phyloP scores from a whole-genome alignment of 768 basidiomycete species.

The Trametes coccinea region DNA sequence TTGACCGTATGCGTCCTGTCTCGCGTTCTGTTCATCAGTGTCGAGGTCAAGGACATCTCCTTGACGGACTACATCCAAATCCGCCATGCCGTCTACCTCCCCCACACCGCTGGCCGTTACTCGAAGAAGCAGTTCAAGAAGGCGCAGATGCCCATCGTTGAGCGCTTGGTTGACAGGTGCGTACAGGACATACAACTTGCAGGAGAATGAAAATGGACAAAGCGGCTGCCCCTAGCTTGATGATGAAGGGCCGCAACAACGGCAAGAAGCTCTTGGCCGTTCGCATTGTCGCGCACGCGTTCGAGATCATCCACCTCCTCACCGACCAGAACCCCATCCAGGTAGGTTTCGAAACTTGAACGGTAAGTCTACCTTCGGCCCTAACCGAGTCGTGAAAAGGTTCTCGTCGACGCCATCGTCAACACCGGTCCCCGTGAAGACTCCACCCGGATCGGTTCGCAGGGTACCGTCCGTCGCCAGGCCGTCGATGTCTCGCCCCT shows the following conservation, averaged over 20 bases:
- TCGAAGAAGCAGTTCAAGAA: constrained; percentile 99
- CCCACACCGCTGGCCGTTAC: constrained; percentile 99
- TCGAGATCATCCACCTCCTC: constrained; percentile 99
- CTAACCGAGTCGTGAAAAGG: constrained; percentile 40
- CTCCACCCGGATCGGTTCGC: constrained; percentile 99
- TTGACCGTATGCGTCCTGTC: background rate
- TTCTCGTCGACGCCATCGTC: constrained; percentile 97
- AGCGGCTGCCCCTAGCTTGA: constrained; percentile 59
- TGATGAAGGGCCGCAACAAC: constrained; percentile 99
- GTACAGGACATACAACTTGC: constrained; percentile 26
- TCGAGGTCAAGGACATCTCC: constrained; percentile 99
- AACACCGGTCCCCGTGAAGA: constrained; percentile 99
- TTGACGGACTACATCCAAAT: constrained; percentile 99
- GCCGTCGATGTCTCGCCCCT: constrained; percentile 99
- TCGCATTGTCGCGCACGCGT: constrained; percentile 98
- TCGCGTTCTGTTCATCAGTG: constrained; percentile 45
- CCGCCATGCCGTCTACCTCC: constrained; percentile 94
- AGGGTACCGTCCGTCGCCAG: constrained; percentile 99
- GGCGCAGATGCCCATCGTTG: constrained; percentile 99
- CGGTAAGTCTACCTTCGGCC: background rate
- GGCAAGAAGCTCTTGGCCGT: constrained; percentile 99
- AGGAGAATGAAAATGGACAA: background rate
- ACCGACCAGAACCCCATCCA: constrained; percentile 99
- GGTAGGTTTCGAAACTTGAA: constrained; percentile 45
- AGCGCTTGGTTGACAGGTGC: constrained; percentile 96